Base-by-base conservation (phyloP, 1,284 basidiomycete species). In the Termitomyces sp. region DNA sequence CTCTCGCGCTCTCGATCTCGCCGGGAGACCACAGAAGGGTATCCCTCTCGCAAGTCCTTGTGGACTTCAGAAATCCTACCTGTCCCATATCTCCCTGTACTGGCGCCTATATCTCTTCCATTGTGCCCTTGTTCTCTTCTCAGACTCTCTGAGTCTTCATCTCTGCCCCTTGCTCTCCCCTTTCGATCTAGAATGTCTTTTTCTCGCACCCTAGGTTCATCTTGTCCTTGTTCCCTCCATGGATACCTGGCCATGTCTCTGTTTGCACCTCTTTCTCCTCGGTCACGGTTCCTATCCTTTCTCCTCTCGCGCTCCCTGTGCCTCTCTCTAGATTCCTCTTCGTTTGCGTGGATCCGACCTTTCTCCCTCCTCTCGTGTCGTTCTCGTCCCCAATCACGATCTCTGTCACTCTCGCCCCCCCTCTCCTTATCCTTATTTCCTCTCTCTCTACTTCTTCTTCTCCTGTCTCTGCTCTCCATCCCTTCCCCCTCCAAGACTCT, bases 391-490 rank as follows among this genome's bases (percentile, higher is more conserved):
- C 35, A 11, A 5, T 34, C 39, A 19, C 16, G 44, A 16, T 40
- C 31, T 50, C 55, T 30, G 41, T 55, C 46, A 31, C 52, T 39
- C 3, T 52, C 38, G 37, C 49, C 34, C 16, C 46, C 50, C 33
- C 46, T 45, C 10, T 49, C 52, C 33, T 19, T 57, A 16, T 48
- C 40, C 28, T 34, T 18, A 16, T 31, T 42, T 41, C 38, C 46
- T 24, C 37, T 46, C 13, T 52, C 46, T n/a, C 16, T n/a, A 19
- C 24, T 46, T 16, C 38, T 46, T 16, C 38, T 34, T 24, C 42
- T 45, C 10, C 49, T 42, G 21, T 40, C 43, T 26, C 30, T 60
- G 21, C 50, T 67, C 21, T 67, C 64, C 16, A 58, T 56, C 45
- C 57, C 62, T 5, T 64, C 60, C 5, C 60, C 34, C 34, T 52